Percentiles rank a stretch among this genome's conserved stretches.
These are phyloP conservation scores for Ocimum tenuiflorum DNA, from an alignment of 257 asterid species.

Conservation along the genomic window DNA sequence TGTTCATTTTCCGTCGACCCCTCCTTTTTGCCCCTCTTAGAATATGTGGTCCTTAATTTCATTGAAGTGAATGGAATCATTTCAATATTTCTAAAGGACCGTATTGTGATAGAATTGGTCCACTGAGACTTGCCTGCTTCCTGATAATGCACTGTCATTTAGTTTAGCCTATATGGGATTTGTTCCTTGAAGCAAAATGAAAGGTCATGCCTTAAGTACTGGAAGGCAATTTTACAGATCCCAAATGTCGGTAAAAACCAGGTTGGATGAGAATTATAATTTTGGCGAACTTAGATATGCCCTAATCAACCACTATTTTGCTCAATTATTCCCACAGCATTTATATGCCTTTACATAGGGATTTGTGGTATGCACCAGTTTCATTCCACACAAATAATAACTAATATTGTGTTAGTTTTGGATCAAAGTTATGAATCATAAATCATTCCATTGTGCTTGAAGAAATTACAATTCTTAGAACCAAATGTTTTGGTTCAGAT, in stretches of 20 bases:
- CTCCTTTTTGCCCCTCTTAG: neutral
- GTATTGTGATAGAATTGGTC: neutral
- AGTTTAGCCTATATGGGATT: too few relatives aligned
- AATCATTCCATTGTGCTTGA: neutral
- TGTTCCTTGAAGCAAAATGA: neutral
- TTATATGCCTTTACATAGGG: neutral
- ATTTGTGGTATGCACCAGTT: neutral
- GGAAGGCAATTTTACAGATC: neutral
- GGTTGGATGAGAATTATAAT: neutral
- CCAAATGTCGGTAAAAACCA: neutral
- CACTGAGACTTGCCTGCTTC: neutral
- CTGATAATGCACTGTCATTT: too few relatives aligned
- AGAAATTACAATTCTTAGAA: neutral
- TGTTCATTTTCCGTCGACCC: neutral
- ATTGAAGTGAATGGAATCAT: neutral
- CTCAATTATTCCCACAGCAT: neutral
- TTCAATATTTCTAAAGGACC: neutral
- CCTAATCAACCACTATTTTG: neutral
- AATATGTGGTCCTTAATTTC: neutral
- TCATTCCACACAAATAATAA: neutral
- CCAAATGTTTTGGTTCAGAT: neutral
- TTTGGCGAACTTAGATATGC: neutral
- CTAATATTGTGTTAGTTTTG: neutral
- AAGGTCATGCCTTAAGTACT: neutral
- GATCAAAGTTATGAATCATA: neutral